phyloP scores from a whole-genome alignment of 1,284 basidiomycete species.

The Cutaneotrichosporon dermatis region DNA sequence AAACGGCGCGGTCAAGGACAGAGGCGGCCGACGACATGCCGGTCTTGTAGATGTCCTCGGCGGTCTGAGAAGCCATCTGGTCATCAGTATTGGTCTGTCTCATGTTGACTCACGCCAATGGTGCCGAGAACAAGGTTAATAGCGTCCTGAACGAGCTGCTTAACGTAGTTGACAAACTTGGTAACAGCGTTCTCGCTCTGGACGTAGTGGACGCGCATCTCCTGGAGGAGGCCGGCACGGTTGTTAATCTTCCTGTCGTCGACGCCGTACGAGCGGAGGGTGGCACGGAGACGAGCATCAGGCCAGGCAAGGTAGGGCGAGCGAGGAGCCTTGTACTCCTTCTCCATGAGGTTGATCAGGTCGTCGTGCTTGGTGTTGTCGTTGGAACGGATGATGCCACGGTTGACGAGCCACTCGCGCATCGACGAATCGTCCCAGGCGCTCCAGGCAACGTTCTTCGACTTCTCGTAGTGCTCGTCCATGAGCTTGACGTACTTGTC shows the following conservation, averaged over 20 bases:
- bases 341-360: slow-evolving; percentile 25
- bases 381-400: slow-evolving; percentile 66
- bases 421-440: slow-evolving; percentile 77
- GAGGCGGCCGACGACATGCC: slow-evolving; percentile 43
- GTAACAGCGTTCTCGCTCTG: slow-evolving; percentile 60
- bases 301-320: slow-evolving; percentile 79
- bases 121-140: slow-evolving; percentile 63
- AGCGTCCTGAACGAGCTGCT: slow-evolving; percentile 59
- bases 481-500: slow-evolving; percentile 74
- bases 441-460: slow-evolving; percentile 63
- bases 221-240: slow-evolving; percentile 66
- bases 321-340: slow-evolving; percentile 51
- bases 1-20: slow-evolving; percentile 29
- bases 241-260: slow-evolving; percentile 60
- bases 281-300: slow-evolving; percentile 78
- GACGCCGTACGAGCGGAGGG: slow-evolving; percentile 67
- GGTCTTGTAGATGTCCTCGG: slow-evolving; percentile 46
- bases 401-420: slow-evolving; percentile 68
- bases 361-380: slow-evolving; percentile 67
- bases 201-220: slow-evolving; percentile 68
- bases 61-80: slow-evolving; percentile 13
- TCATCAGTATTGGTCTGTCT: no score
- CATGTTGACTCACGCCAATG: slow-evolving; percentile 24
- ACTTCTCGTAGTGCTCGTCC: slow-evolving; percentile 67
- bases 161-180: slow-evolving; percentile 57